Evolutionary conservation across 305 asterid species (phyloP).

Genomic region (Rubia tinctorum): DNA sequence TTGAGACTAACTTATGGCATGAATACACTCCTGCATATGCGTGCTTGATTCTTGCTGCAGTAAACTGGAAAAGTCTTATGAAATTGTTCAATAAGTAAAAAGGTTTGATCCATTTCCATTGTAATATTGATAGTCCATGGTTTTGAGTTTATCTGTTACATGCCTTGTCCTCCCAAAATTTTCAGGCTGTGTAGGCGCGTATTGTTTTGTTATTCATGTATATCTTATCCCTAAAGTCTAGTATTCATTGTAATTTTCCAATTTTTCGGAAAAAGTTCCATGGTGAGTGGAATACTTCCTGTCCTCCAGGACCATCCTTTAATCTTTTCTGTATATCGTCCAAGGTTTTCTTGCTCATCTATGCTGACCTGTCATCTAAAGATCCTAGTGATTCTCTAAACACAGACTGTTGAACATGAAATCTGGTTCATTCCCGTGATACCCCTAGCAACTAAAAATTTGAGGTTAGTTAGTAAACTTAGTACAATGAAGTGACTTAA

Average conservation of each 20-base stretch:
- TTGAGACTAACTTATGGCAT: background rate
- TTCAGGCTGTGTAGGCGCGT: background rate
- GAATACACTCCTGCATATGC: background rate
- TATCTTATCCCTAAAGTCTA: background rate
- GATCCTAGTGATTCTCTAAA: background rate
- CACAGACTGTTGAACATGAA: background rate
- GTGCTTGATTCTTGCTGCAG: background rate
- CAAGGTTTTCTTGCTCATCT: background rate
- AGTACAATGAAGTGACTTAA: background rate
- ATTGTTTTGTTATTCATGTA: too few species aligned
- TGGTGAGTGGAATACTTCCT: background rate
- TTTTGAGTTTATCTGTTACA: background rate
- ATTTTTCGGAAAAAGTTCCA: background rate
- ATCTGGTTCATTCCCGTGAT: background rate
- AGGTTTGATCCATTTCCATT: background rate
- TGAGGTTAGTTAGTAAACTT: background rate
- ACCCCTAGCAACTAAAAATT: background rate
- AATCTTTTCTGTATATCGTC: background rate
- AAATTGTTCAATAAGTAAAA: background rate
- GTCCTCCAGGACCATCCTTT: background rate
- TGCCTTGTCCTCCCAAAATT: background rate
- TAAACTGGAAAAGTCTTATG: too few species aligned
- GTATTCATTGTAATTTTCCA: background rate
- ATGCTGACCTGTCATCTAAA: background rate
- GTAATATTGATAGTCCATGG: background rate